Conservation (phyloP, 2,329 filamentous ascomycete species). For the Byssothecium circinans region DNA sequence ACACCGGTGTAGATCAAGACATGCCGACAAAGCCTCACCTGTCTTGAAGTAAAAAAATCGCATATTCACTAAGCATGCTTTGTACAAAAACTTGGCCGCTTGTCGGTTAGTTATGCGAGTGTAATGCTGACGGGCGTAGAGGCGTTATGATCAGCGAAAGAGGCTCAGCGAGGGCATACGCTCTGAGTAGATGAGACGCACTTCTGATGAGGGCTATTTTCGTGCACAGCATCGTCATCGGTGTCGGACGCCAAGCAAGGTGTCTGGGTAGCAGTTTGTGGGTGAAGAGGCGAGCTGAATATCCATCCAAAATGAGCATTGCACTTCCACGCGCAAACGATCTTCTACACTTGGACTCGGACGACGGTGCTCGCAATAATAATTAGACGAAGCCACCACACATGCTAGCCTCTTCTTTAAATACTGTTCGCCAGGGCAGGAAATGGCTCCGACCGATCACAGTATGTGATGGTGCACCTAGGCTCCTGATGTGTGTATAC, state of each 20-base stretch:
- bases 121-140: not conserved
- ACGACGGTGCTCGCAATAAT: too few relatives aligned
- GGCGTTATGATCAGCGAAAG: not conserved
- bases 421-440: too few relatives aligned
- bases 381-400: too few relatives aligned
- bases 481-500: too few relatives aligned
- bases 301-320: not conserved
- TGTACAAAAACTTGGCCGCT: not conserved
- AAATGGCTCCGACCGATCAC: too few relatives aligned
- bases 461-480: too few relatives aligned
- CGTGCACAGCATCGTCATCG: not conserved
- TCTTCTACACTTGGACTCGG: not conserved
- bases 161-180: not conserved
- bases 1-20: too few relatives aligned
- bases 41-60: too few relatives aligned
- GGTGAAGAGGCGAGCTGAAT: not conserved
- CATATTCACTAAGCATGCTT: not conserved
- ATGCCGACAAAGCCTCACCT: too few relatives aligned
- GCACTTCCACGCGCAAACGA: not conserved
- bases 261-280: not conserved
- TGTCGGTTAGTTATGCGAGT: not conserved
- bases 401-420: too few relatives aligned
- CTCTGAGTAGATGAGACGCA: not conserved
- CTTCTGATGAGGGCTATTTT: not conserved
- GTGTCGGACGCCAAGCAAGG: slow-evolving; percentile 1